phyloP scores from a whole-genome alignment of 192 early-diverging fungal species.

The Backusella westeae region DNA sequence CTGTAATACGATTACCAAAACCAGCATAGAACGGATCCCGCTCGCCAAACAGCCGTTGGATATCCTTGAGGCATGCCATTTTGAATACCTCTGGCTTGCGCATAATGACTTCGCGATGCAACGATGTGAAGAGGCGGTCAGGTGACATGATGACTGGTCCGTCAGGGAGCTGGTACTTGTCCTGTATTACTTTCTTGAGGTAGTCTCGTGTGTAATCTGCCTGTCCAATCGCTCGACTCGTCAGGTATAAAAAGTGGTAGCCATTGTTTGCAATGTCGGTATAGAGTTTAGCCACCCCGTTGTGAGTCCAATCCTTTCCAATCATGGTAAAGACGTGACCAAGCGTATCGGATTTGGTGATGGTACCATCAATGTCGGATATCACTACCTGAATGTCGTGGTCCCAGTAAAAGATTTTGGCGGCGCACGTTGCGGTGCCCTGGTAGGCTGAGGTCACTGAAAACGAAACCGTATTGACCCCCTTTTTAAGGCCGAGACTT shows the following conservation, averaged over 20 bases:
- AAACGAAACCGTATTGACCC: constrained; percentile 89
- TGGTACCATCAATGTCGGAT: constrained; percentile 98
- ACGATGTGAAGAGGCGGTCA: constrained; percentile 87
- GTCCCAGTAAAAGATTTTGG: constrained; percentile 90
- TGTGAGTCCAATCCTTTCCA: constrained; percentile 98
- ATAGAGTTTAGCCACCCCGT: constrained; percentile 95
- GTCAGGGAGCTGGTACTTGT: constrained; percentile 83
- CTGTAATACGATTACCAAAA: constrained; percentile 93
- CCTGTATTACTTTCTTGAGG: constrained; percentile 86
- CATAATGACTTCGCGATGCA: constrained; percentile 95
- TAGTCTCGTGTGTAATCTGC: constrained; percentile 89
- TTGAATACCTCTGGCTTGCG: constrained; percentile 97
- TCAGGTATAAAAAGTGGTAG: constrained; percentile 95
- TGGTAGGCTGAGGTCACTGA: constrained; percentile 77
- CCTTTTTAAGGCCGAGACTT: constrained; percentile 76
- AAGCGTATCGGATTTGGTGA: constrained; percentile 96
- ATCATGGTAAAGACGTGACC: constrained; percentile 98
- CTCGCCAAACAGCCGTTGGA: constrained; percentile 84
- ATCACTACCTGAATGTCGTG: constrained; percentile 87
- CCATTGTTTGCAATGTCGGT: constrained; percentile 93
- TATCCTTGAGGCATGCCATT: constrained; percentile 92
- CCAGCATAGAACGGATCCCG: constrained; percentile 92
- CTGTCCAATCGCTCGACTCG: constrained; percentile 95
- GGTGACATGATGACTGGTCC: constrained; percentile 97
- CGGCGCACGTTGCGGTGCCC: constrained; percentile 74